Conservation (phyloP, 768 basidiomycete species). For the Mycena vulgaris region DNA sequence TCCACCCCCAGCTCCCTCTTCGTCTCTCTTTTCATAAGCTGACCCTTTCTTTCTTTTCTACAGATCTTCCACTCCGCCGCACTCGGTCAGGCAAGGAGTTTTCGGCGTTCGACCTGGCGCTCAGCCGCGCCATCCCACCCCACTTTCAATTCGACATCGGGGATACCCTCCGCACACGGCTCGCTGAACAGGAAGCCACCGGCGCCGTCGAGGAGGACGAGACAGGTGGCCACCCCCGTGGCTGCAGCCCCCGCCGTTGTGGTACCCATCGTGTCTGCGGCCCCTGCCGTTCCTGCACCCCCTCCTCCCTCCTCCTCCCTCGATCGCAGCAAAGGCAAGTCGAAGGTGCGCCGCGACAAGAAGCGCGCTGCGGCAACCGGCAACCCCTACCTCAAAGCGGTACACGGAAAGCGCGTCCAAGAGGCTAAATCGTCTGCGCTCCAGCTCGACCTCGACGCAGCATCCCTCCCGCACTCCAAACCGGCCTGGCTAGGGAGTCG, state of each 20-base stretch:
- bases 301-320: too few species aligned
- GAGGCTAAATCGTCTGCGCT: background rate
- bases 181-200: background rate
- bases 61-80: background rate
- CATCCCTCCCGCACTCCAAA: constrained; percentile 20
- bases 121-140: background rate
- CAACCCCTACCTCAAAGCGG: background rate
- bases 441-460: background rate
- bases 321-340: too few species aligned
- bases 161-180: background rate
- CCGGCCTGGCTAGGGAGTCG: constrained; percentile 26
- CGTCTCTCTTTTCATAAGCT: too few species aligned
- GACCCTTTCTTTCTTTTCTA: too few species aligned
- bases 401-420: background rate
- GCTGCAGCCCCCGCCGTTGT: too few species aligned
- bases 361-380: background rate
- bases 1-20: too few species aligned
- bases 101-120: background rate
- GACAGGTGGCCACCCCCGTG: background rate
- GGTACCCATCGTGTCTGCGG: background rate
- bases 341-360: background rate
- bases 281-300: too few species aligned
- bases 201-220: background rate
- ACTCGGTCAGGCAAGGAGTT: background rate
- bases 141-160: background rate